These are phyloP conservation scores for Fusarium sp. DNA, from an alignment of 2,329 filamentous ascomycete species.

Conservation along the genomic window DNA sequence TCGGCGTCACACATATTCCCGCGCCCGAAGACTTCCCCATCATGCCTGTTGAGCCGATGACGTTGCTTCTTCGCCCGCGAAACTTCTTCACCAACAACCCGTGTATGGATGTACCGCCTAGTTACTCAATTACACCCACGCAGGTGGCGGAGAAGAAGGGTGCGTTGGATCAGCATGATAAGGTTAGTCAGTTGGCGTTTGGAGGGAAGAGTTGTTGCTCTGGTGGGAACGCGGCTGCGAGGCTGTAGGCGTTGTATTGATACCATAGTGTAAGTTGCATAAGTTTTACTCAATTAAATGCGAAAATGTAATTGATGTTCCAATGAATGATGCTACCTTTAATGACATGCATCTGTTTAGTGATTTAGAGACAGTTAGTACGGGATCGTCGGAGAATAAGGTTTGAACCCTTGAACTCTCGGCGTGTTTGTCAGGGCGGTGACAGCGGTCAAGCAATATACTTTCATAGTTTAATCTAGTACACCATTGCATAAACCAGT, in stretches of 20 bases:
- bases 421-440: no score
- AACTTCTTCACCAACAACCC: slow-evolving; percentile 89
- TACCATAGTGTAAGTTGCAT: slow-evolving; percentile 18
- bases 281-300: neutral
- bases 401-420: no score
- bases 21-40: slow-evolving; percentile 91
- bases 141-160: slow-evolving; percentile 49
- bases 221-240: slow-evolving; percentile 28
- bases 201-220: slow-evolving; percentile 41
- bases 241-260: slow-evolving; percentile 12
- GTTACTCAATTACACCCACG: slow-evolving; percentile 48
- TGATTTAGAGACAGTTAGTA: no score
- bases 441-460: no score
- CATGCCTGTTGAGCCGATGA: slow-evolving; percentile 91
- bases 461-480: no score
- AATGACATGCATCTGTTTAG: no score
- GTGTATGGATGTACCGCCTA: slow-evolving; percentile 81
- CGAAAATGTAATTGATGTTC: no score
- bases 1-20: slow-evolving; percentile 91
- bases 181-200: slow-evolving; percentile 47
- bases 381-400: no score
- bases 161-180: slow-evolving; percentile 40
- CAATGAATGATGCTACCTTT: no score
- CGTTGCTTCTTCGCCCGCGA: slow-evolving; percentile 79
- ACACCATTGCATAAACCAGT: no score